A percentile compares a stretch with the other conserved stretches of the same genome.
Conservation (phyloP, 2,329 filamentous ascomycete genomes). For the Xylaria sp. region DNA sequence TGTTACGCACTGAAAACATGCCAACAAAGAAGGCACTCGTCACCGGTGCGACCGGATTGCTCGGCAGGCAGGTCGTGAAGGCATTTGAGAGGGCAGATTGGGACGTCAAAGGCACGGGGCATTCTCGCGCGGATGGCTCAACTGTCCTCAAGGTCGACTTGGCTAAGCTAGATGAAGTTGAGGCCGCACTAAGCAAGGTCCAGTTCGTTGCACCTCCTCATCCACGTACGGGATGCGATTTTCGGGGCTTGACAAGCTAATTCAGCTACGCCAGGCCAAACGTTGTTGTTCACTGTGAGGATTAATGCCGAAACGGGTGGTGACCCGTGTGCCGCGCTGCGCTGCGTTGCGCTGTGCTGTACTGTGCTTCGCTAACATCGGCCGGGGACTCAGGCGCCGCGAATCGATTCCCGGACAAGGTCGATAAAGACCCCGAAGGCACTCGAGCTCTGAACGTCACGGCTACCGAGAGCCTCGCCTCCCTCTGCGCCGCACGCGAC, state of each 20-base stretch:
- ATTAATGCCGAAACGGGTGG: constrained; percentile 2
- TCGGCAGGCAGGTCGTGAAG: constrained; percentile 80
- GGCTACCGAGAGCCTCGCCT: constrained; percentile 73
- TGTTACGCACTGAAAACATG: constrained; percentile 45
- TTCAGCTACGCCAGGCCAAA: constrained; percentile 64
- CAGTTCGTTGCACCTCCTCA: constrained; percentile 57
- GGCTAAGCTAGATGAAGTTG: constrained; percentile 57
- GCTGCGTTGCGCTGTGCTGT: too few species aligned
- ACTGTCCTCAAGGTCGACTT: constrained; percentile 71
- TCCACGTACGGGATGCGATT: not conserved
- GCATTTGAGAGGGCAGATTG: constrained; percentile 75
- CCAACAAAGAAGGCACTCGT: constrained; percentile 69
- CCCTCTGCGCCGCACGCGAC: constrained; percentile 68
- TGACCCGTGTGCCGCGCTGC: not conserved
- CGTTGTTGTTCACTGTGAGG: constrained; percentile 83
- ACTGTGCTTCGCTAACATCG: constrained; percentile 4
- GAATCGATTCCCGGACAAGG: constrained; percentile 87
- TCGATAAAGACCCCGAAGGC: constrained; percentile 79
- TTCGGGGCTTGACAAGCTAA: constrained; percentile 31
- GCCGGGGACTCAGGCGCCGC: constrained; percentile 71
- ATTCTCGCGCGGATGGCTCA: constrained; percentile 76
- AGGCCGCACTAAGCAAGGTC: constrained; percentile 60
- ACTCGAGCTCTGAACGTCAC: constrained; percentile 79
- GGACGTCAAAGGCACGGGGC: constrained; percentile 77
- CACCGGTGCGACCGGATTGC: constrained; percentile 85